Percentiles rank a stretch among this genome's conserved stretches.
phyloP scores from a whole-genome alignment of 2,329 filamentous ascomycete genomes.

The Pseudogymnoascus sp. region DNA sequence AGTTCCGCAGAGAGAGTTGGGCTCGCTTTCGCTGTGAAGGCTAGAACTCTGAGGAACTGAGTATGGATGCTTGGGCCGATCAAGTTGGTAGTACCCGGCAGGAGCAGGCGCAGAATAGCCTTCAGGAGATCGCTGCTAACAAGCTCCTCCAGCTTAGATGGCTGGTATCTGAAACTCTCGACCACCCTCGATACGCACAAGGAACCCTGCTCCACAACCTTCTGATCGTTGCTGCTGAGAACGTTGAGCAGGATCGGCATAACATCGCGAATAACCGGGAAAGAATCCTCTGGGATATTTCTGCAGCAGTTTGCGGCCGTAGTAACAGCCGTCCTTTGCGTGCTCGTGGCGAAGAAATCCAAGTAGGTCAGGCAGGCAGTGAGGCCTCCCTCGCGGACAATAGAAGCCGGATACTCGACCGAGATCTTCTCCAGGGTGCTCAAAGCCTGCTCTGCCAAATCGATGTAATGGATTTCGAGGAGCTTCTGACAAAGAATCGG shows the following conservation, averaged over 20 bases:
- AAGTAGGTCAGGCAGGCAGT: constrained; percentile 94
- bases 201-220: constrained; percentile 93
- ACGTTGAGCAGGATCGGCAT: constrained; percentile 95
- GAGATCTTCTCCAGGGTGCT: constrained; percentile 98
- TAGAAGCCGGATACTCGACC: constrained; percentile 86
- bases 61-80: constrained; percentile 94
- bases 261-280: constrained; percentile 82
- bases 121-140: constrained; percentile 81
- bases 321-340: constrained; percentile 91
- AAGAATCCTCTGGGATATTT: constrained; percentile 91
- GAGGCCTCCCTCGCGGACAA: constrained; percentile 89
- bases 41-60: constrained; percentile 85
- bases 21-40: constrained; percentile 84
- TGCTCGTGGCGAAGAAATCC: constrained; percentile 96
- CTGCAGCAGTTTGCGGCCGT: constrained; percentile 98
- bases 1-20: constrained; percentile 80
- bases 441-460: constrained; percentile 90
- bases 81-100: constrained; percentile 91
- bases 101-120: constrained; percentile 75
- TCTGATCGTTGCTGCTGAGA: constrained; percentile 84
- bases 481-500: constrained; percentile 92
- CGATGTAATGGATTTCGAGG: constrained; percentile 93
- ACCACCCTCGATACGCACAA: constrained; percentile 93
- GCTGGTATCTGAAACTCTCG: constrained; percentile 89
- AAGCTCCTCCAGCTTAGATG: constrained; percentile 83